Percentiles rank a stretch among this genome's conserved stretches.
These are phyloP conservation scores for Arachis hypogaea DNA, from an alignment of 306 rosid genomes.

Conservation along the genomic window DNA sequence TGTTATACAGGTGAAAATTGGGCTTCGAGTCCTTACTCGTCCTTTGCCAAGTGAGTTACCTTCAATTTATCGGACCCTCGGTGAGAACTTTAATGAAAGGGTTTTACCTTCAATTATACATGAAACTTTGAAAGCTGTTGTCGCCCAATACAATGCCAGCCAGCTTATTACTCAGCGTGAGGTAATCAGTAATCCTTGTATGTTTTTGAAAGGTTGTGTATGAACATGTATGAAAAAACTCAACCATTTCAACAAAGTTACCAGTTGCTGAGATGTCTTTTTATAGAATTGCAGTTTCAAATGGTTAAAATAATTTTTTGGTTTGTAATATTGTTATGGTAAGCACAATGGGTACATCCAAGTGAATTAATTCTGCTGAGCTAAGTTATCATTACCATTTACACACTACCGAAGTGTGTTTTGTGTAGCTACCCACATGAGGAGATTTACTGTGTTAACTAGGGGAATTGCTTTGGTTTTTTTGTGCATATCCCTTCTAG, in stretches of 20 bases:
- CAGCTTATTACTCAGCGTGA: constrained; percentile 92
- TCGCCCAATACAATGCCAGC: constrained; percentile 90
- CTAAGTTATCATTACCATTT: neutral
- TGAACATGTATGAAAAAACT: neutral
- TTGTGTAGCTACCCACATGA: neutral
- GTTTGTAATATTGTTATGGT: constrained; percentile 4
- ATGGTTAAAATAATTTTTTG: neutral
- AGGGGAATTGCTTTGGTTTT: constrained; percentile 6
- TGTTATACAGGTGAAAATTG: constrained; percentile 69
- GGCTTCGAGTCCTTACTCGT: constrained; percentile 91
- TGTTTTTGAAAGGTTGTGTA: too few species aligned
- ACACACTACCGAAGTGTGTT: neutral
- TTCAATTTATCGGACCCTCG: constrained; percentile 72
- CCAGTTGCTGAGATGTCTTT: constrained; percentile 15
- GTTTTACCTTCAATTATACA: constrained; percentile 80
- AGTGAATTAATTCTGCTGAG: neutral
- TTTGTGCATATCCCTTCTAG: neutral
- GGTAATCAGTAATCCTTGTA: constrained; percentile 51
- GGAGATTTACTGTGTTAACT: neutral
- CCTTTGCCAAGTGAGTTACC: constrained; percentile 69
- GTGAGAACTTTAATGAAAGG: constrained; percentile 70
- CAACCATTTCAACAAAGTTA: constrained; percentile 12
- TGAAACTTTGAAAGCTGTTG: constrained; percentile 94
- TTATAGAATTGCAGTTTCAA: constrained; percentile 9
- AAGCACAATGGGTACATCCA: constrained; percentile 4